Conservation (phyloP, 441 rosid species). For the Brassica balearica region DNA sequence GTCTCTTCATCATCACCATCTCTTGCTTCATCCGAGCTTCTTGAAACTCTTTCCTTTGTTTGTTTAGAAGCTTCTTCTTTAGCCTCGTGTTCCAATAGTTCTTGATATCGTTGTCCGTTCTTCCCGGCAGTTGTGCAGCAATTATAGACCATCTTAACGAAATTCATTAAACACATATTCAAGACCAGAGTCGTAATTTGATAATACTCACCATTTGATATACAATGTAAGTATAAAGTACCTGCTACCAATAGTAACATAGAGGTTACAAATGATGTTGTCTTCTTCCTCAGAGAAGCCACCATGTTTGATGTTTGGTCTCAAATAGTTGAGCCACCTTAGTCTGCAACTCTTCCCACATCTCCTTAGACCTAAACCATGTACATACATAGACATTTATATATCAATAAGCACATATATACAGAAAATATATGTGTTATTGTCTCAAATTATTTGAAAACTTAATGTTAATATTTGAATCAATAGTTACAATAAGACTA, state of each 20-base stretch:
- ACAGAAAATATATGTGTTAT: background rate
- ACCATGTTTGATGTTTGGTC: slow-evolving; percentile 97
- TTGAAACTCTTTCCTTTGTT: slow-evolving; percentile 68
- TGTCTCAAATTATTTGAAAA: background rate
- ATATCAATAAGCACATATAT: background rate
- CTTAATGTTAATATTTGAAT: background rate
- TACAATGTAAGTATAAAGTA: slow-evolving; percentile 27
- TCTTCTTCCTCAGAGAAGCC: slow-evolving; percentile 98
- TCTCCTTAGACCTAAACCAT: slow-evolving; percentile 78
- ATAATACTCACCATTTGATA: slow-evolving; percentile 15
- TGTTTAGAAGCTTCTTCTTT: slow-evolving; percentile 70
- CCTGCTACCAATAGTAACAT: slow-evolving; percentile 94
- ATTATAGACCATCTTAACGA: slow-evolving; percentile 72
- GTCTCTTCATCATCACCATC: slow-evolving; percentile 49
- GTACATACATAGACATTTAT: background rate
- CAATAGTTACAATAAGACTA: background rate
- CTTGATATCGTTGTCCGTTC: slow-evolving; percentile 79
- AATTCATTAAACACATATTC: background rate
- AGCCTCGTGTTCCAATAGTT: slow-evolving; percentile 81
- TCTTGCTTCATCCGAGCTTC: slow-evolving; percentile 59
- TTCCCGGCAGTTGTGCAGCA: slow-evolving; percentile 71
- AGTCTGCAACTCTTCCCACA: slow-evolving; percentile 97
- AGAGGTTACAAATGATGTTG: slow-evolving; percentile 90
- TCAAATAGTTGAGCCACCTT: slow-evolving; percentile 92
- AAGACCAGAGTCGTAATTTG: background rate